Evolutionary conservation across 768 basidiomycete species (phyloP).

Genomic region (Mycena capillaripes): DNA sequence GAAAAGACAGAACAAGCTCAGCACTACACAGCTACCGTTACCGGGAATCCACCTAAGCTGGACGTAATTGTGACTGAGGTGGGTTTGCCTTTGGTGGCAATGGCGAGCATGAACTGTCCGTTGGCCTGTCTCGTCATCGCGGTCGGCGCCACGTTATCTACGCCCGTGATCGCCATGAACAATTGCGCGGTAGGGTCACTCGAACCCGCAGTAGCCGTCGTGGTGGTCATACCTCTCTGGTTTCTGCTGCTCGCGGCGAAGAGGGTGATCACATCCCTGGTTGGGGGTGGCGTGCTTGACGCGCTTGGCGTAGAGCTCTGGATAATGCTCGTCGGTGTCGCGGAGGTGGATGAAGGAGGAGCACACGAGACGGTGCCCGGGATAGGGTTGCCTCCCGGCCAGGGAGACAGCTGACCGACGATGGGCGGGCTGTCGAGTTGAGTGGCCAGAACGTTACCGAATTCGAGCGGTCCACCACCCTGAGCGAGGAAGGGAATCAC

Average conservation of each 20-base stretch:
- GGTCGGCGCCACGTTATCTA: constrained; percentile 22
- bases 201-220: constrained; percentile 34
- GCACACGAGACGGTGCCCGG: background rate
- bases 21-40: too few species aligned
- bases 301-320: too few species aligned
- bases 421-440: constrained; percentile 28
- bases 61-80: constrained; percentile 27
- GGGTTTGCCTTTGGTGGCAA: constrained; percentile 36
- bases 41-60: too few species aligned
- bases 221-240: constrained; percentile 33
- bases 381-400: constrained; percentile 22
- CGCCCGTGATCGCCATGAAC: constrained; percentile 36
- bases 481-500: constrained; percentile 30
- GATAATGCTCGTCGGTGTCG: too few species aligned
- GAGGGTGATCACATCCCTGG: constrained; percentile 18
- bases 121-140: constrained; percentile 32
- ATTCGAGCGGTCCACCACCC: constrained; percentile 36
- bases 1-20: too few species aligned
- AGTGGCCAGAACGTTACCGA: constrained; percentile 31
- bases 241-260: constrained; percentile 29
- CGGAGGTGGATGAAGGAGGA: background rate
- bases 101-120: constrained; percentile 24
- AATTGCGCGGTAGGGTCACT: constrained; percentile 22
- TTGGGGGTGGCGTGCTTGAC: too few species aligned
- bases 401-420: constrained; percentile 38